These are phyloP conservation scores for Rubus parviflorus DNA, from an alignment of 306 rosid genomes.

Conservation along the genomic window DNA sequence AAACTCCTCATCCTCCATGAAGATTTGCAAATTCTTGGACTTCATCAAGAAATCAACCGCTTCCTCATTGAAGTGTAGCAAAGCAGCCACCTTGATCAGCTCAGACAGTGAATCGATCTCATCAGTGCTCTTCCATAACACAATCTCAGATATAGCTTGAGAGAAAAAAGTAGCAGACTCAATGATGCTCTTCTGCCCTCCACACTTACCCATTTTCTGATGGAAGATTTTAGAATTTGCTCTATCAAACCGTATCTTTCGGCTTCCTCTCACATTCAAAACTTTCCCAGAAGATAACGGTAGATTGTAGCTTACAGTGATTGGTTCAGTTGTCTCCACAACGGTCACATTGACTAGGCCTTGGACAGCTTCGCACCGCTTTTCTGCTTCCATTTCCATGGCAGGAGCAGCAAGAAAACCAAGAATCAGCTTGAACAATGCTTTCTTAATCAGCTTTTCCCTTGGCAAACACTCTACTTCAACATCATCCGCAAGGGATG, in stretches of 20 bases:
- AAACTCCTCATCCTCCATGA: constrained; percentile 62
- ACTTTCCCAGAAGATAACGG: constrained; percentile 37
- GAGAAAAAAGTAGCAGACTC: constrained; percentile 61
- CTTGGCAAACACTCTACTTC: constrained; percentile 28
- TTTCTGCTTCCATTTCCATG: constrained; percentile 46
- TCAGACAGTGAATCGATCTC: constrained; percentile 49
- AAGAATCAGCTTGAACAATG: constrained; percentile 50
- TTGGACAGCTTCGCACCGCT: constrained; percentile 51
- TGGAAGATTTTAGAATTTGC: constrained; percentile 35
- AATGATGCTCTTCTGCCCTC: constrained; percentile 31
- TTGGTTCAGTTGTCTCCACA: constrained; percentile 37
- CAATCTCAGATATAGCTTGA: constrained; percentile 52
- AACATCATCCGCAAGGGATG: constrained; percentile 8
- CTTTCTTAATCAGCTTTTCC: constrained; percentile 32
- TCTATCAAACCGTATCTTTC: constrained; percentile 51
- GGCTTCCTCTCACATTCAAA: constrained; percentile 28
- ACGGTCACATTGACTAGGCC: constrained; percentile 42
- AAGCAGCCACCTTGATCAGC: constrained; percentile 55
- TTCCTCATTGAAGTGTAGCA: constrained; percentile 51
- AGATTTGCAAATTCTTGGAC: constrained; percentile 59
- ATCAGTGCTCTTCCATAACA: constrained; percentile 53
- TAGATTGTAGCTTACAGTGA: constrained; percentile 46
- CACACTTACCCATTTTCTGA: constrained; percentile 32
- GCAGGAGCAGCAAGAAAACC: constrained; percentile 58
- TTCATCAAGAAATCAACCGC: constrained; percentile 58